A percentile compares a stretch with the other conserved stretches of the same genome.
phyloP scores from a whole-genome alignment of 208 protist species.

The Leishmania aethiopica region DNA sequence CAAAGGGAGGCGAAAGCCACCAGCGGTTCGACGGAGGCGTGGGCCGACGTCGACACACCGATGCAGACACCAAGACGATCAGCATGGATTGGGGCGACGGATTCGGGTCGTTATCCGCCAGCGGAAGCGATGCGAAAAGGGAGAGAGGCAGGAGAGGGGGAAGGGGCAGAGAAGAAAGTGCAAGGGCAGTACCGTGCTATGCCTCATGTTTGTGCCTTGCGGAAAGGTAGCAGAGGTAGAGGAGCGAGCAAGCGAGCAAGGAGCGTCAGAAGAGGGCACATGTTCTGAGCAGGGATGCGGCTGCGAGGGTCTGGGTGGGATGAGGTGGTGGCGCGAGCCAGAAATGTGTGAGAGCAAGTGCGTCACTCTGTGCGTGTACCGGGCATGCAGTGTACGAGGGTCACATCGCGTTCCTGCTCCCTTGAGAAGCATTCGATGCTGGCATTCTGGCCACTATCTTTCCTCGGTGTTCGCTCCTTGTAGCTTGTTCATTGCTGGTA shows the following conservation, averaged over 20 bases:
- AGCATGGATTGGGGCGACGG: background rate
- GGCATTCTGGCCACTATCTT: background rate
- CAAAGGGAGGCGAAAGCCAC: background rate
- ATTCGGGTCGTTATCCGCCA: background rate
- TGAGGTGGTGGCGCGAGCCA: background rate
- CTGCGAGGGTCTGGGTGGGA: background rate
- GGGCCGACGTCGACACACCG: background rate
- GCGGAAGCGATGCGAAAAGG: background rate
- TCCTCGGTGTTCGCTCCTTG: background rate
- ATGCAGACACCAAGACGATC: background rate
- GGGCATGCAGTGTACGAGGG: background rate
- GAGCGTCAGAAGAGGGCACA: background rate
- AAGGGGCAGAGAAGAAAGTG: background rate
- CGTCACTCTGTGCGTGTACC: background rate
- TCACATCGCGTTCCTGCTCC: background rate
- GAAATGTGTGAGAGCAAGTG: background rate
- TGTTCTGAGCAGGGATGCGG: background rate
- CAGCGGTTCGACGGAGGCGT: background rate
- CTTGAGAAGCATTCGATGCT: background rate
- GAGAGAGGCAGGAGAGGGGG: background rate
- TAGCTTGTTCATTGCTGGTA: background rate
- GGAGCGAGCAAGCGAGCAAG: background rate
- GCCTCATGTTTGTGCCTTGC: background rate
- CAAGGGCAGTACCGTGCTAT: background rate
- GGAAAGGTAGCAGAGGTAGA: background rate